Percentiles rank a stretch among this genome's conserved stretches.
Evolutionary conservation across 345 rosid species (phyloP).

Genomic region (Aethionema arabicum): DNA sequence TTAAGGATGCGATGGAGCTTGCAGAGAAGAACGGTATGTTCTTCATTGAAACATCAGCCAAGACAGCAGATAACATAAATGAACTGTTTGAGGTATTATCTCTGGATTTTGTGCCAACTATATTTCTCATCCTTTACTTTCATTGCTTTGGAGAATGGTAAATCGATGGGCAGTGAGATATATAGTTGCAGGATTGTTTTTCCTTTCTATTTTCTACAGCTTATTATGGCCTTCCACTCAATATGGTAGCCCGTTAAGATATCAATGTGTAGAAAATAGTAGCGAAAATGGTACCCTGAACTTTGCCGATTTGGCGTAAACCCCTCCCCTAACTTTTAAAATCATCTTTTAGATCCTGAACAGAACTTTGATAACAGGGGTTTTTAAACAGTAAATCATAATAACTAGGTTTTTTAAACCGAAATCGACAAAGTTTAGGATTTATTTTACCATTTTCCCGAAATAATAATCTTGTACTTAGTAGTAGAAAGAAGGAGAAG

Average conservation of each 20-base stretch:
- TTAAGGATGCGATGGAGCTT: slow-evolving; percentile 83
- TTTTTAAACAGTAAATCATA: too few species aligned
- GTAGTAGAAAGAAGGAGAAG: not conserved
- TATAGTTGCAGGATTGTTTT: not conserved
- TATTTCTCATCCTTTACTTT: not conserved
- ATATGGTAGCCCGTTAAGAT: not conserved
- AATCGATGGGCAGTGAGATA: slow-evolving; percentile 13
- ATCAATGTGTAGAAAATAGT: not conserved
- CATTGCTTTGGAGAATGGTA: not conserved
- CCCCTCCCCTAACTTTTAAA: too few species aligned
- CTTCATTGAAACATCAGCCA: slow-evolving; percentile 96
- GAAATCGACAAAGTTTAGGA: too few species aligned
- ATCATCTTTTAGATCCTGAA: too few species aligned
- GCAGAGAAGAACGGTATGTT: slow-evolving; percentile 99
- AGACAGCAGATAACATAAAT: slow-evolving; percentile 93
- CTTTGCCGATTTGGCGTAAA: too few species aligned
- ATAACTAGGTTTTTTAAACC: too few species aligned
- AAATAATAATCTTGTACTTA: not conserved
- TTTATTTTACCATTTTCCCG: too few species aligned
- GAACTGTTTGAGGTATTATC: slow-evolving; percentile 77
- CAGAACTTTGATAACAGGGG: too few species aligned
- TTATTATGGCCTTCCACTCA: not conserved
- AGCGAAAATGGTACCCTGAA: too few species aligned
- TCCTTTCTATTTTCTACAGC: not conserved
- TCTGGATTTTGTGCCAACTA: slow-evolving; percentile 8